A percentile compares a stretch with the other conserved stretches of the same genome.
phyloP scores from a whole-genome alignment of 192 early-diverging fungal genomes.

The Backusella psychrophila region DNA sequence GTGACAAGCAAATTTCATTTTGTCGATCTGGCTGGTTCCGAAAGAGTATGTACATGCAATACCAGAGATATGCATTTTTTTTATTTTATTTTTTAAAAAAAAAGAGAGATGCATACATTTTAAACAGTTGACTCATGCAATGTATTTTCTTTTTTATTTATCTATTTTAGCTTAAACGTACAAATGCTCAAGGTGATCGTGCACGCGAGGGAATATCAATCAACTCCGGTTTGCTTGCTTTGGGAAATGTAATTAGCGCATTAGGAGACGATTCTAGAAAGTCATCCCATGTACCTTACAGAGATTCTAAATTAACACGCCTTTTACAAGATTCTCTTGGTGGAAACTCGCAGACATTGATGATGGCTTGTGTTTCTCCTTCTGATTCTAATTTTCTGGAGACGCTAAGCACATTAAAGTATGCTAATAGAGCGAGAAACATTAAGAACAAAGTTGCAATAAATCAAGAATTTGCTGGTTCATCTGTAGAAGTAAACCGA shows the following conservation, averaged over 20 bases:
- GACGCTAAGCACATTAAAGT: constrained; percentile 93
- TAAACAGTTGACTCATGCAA: background rate
- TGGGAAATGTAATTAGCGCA: constrained; percentile 97
- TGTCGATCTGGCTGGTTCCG: constrained; percentile 97
- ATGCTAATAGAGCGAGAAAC: constrained; percentile 93
- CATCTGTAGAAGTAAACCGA: constrained; percentile 48
- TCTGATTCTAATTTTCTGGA: constrained; percentile 84
- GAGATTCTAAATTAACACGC: constrained; percentile 95
- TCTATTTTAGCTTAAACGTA: constrained; percentile 70
- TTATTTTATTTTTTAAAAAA: background rate
- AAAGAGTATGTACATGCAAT: constrained; percentile 51
- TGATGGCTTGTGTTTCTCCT: constrained; percentile 93
- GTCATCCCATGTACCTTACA: constrained; percentile 84
- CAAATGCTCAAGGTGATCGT: constrained; percentile 87
- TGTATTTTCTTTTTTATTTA: background rate
- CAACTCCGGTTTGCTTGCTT: constrained; percentile 93
- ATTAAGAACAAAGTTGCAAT: constrained; percentile 81
- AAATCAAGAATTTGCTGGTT: constrained; percentile 49
- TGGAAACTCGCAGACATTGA: constrained; percentile 90
- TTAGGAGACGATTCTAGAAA: constrained; percentile 71
- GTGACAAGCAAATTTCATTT: constrained; percentile 89
- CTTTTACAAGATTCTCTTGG: constrained; percentile 96
- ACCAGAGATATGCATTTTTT: constrained; percentile 2
- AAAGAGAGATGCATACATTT: background rate
- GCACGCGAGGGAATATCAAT: constrained; percentile 96